These are phyloP conservation scores for Didymella sp. DNA, from an alignment of 2,329 filamentous ascomycete genomes.

Conservation along the genomic window DNA sequence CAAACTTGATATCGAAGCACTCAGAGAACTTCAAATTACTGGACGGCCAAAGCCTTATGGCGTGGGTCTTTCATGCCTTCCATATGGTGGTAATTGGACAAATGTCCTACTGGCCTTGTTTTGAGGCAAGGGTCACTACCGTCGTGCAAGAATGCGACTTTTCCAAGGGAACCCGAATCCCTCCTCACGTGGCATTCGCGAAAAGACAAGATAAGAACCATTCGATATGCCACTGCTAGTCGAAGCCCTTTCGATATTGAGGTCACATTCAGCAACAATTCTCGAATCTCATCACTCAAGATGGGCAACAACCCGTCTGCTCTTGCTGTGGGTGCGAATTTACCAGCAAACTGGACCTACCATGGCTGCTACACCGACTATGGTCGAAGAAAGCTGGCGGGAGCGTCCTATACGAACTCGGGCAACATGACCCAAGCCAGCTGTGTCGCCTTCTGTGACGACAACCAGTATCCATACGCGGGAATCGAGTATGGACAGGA, in stretches of 20 bases:
- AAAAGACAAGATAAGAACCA: background rate
- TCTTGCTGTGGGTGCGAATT: background rate
- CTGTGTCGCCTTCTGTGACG: slow-evolving; percentile 24
- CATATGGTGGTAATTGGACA: background rate
- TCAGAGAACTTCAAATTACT: background rate
- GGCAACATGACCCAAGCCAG: slow-evolving; percentile 19
- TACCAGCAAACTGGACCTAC: slow-evolving; percentile 8
- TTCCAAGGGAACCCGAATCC: slow-evolving; percentile 7
- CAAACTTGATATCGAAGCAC: background rate
- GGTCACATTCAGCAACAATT: background rate
- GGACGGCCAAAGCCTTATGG: background rate
- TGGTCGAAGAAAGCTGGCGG: slow-evolving; percentile 5
- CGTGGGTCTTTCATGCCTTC: background rate
- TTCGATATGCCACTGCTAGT: background rate
- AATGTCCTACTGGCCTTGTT: slow-evolving; percentile 8
- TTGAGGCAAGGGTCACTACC: slow-evolving; percentile 12
- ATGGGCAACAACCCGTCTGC: slow-evolving; percentile 4
- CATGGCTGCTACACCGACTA: slow-evolving; percentile 12
- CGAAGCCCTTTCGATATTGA: background rate
- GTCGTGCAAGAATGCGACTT: slow-evolving; percentile 16
- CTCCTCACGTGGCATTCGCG: background rate
- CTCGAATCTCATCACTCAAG: background rate
- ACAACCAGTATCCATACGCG: slow-evolving; percentile 15
- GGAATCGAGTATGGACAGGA: slow-evolving; percentile 29
- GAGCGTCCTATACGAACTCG: background rate